phyloP scores from a whole-genome alignment of 148 eudicot genomes.

The Suaeda aralocaspica region DNA sequence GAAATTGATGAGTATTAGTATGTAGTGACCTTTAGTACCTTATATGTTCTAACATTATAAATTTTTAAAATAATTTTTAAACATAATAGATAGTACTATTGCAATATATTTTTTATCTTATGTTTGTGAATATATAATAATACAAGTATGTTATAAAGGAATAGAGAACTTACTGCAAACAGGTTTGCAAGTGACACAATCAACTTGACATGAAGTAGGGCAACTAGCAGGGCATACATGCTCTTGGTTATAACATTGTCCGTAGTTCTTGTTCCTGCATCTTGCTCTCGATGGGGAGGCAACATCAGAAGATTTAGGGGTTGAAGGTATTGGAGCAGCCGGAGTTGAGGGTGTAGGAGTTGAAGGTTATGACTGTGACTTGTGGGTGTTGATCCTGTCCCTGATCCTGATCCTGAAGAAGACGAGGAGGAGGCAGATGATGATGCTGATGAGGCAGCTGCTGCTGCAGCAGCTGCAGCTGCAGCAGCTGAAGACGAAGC shows the following conservation, averaged over 20 bases:
- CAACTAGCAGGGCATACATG: slow-evolving; percentile 37
- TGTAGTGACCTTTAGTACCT: too few species aligned
- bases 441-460: background rate
- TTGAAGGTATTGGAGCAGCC: background rate
- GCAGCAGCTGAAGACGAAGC: background rate
- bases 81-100: too few species aligned
- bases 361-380: background rate
- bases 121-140: too few species aligned
- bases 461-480: background rate
- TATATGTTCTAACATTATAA: too few species aligned
- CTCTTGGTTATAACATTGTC: slow-evolving; percentile 32
- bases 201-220: slow-evolving; percentile 35
- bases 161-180: slow-evolving; percentile 41
- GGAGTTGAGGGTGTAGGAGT: background rate
- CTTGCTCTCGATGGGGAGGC: slow-evolving; percentile 29
- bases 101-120: too few species aligned
- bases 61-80: too few species aligned
- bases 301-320: background rate
- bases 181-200: slow-evolving; percentile 38
- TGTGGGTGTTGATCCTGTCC: too few species aligned
- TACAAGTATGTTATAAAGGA: too few species aligned
- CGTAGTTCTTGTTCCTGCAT: slow-evolving; percentile 31
- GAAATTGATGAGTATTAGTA: too few species aligned
- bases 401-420: background rate
- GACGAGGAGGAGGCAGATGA: background rate